phyloP scores from a whole-genome alignment of 2,329 filamentous ascomycete species.

The Pestalotiopsis sp. region DNA sequence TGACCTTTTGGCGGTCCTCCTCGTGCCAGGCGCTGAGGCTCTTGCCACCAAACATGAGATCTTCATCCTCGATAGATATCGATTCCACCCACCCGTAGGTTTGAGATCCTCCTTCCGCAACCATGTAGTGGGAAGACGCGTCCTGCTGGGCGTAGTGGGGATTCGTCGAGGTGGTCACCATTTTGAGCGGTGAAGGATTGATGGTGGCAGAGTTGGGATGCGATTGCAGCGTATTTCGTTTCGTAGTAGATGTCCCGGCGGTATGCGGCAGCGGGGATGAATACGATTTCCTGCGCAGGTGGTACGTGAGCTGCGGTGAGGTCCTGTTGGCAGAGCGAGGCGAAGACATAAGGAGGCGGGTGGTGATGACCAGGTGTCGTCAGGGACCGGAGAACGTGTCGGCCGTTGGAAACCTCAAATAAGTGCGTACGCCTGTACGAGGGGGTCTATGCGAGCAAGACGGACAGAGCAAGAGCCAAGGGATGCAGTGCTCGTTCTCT shows the following conservation, averaged over 20 bases:
- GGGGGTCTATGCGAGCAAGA: neutral
- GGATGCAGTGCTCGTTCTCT: neutral
- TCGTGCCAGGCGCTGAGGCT: constrained; percentile 61
- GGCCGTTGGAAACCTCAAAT: neutral
- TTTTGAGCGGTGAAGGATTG: constrained; percentile 33
- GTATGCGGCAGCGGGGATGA: constrained; percentile 13
- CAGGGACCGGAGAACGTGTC: neutral
- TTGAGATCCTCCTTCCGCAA: constrained; percentile 25
- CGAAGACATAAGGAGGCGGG: constrained; percentile 26
- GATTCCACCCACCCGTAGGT: constrained; percentile 49
- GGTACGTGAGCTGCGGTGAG: constrained; percentile 23
- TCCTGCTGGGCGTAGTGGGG: constrained; percentile 26
- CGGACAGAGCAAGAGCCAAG: neutral
- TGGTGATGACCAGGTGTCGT: neutral
- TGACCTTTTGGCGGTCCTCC: constrained; percentile 52
- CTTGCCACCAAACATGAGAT: constrained; percentile 63
- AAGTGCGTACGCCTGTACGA: neutral
- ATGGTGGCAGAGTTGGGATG: constrained; percentile 21
- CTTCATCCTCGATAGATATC: constrained; percentile 62
- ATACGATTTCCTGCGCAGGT: constrained; percentile 9
- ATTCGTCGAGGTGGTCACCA: constrained; percentile 31
- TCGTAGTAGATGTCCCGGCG: neutral
- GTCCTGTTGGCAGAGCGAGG: constrained; percentile 27
- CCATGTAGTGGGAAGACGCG: constrained; percentile 27
- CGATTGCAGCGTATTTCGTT: constrained; percentile 9